These are phyloP conservation scores for Kwoniella botswanensis DNA, from an alignment of 768 basidiomycete species.

Conservation along the genomic window DNA sequence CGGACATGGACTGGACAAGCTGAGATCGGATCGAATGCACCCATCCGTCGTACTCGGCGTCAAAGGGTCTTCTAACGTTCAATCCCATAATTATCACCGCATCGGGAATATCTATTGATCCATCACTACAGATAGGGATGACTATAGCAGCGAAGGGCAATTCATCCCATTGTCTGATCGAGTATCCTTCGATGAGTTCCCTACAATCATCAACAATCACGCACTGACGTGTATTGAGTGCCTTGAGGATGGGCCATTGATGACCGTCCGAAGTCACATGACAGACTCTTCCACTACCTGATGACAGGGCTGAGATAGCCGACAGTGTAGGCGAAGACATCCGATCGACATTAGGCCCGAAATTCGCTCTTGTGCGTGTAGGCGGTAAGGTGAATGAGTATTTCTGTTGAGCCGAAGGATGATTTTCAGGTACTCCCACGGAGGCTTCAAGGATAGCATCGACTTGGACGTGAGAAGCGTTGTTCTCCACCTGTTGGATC, in stretches of 20 bases:
- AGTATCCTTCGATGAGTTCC: conserved; percentile 40
- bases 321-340: conserved; percentile 47
- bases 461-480: conserved; percentile 4
- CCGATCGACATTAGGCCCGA: conserved; percentile 38
- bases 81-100: conserved; percentile 53
- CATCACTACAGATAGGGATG: conserved; percentile 50
- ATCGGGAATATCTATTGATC: conserved; percentile 41
- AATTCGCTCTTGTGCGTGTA: conserved; percentile 14
- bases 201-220: conserved; percentile 51
- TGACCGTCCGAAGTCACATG: conserved; percentile 23
- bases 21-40: conserved; percentile 46
- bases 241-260: conserved; percentile 51
- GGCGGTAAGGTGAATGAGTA: conserved; percentile 24
- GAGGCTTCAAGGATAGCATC: conserved; percentile 29
- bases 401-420: conserved; percentile 29
- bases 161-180: conserved; percentile 51
- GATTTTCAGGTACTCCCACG: conserved; percentile 42
- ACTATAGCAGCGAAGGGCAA: conserved; percentile 53
- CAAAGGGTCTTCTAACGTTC: conserved; percentile 48
- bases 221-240: conserved; percentile 44
- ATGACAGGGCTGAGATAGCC: conserved; percentile 47
- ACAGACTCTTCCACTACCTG: conserved; percentile 34
- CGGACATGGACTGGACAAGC: conserved; percentile 31
- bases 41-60: conserved; percentile 51
- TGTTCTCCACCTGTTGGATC: conserved; percentile 26